These are phyloP conservation scores for Tetrastigma voinierianum DNA, from an alignment of 164 flowering plant species.

Conservation along the genomic window DNA sequence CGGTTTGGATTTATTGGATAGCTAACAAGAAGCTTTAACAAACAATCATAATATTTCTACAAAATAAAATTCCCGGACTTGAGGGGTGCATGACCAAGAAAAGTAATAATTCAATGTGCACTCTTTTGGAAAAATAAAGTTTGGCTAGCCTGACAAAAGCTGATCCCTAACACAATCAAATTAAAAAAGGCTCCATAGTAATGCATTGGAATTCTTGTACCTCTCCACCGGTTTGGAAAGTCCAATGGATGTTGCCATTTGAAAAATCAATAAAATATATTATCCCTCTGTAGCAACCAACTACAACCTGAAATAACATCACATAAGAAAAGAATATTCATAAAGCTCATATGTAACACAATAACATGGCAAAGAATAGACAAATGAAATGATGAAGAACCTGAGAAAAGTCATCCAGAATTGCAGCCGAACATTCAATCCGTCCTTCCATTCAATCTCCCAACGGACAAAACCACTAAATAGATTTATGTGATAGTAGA, in stretches of 20 bases:
- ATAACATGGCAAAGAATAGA: not conserved
- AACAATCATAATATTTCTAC: not conserved
- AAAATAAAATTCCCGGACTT: not conserved
- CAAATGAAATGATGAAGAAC: conserved; percentile 25
- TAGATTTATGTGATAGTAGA: conserved; percentile 12
- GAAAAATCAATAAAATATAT: conserved; percentile 74
- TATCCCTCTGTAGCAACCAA: conserved; percentile 89
- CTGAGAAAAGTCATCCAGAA: conserved; percentile 74
- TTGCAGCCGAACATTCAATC: conserved; percentile 82
- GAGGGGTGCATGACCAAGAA: not conserved
- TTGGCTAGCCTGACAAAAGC: not conserved
- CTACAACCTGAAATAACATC: conserved; percentile 53
- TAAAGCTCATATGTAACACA: conserved; percentile 1
- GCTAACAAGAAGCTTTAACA: too few relatives aligned
- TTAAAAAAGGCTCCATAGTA: not conserved
- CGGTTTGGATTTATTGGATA: too few relatives aligned
- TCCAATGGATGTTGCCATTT: conserved; percentile 70
- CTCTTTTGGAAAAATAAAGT: not conserved
- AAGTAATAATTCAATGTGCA: not conserved
- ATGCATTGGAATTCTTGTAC: conserved; percentile 33
- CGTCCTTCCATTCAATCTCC: conserved; percentile 73
- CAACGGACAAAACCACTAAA: conserved; percentile 68
- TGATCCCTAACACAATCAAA: not conserved
- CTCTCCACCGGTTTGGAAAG: conserved; percentile 80
- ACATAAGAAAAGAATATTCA: conserved; percentile 4